Evolutionary conservation across 352 stramenopile species (phyloP).

Genomic region (Globisporangium cystogenes): DNA sequence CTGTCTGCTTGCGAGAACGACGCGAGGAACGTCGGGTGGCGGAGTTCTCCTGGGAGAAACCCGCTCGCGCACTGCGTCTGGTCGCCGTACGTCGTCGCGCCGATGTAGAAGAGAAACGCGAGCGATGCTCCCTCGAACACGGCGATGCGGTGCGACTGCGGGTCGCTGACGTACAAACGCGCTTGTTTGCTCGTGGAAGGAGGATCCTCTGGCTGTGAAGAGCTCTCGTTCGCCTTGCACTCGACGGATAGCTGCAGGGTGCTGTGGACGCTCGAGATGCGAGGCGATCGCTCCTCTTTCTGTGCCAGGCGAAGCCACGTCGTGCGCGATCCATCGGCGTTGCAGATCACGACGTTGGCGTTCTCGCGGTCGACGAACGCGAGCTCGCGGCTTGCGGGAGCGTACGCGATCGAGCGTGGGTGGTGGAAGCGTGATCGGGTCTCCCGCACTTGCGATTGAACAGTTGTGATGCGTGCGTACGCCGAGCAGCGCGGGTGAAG

Average conservation of each 20-base stretch:
- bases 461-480: constrained; percentile 31
- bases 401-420: constrained; percentile 28
- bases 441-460: constrained; percentile 22
- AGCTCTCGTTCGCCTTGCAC: not conserved
- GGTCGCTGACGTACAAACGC: constrained; percentile 46
- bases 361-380: constrained; percentile 54
- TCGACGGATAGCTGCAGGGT: constrained; percentile 14
- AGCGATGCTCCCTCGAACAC: constrained; percentile 21
- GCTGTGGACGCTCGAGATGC: constrained; percentile 23
- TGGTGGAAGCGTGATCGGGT: constrained; percentile 39
- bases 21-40: constrained; percentile 39
- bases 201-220: not conserved
- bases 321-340: constrained; percentile 34
- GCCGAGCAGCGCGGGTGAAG: constrained; percentile 33
- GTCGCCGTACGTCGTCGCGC: constrained; percentile 50
- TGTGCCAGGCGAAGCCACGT: constrained; percentile 27
- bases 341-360: constrained; percentile 38
- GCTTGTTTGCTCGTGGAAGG: not conserved
- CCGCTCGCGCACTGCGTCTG: constrained; percentile 39
- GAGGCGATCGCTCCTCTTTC: not conserved
- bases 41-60: constrained; percentile 42
- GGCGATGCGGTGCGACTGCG: constrained; percentile 42
- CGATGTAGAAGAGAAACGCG: constrained; percentile 36
- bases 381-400: constrained; percentile 27
- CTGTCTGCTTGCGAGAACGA: constrained; percentile 1